Evolutionary conservation across 768 basidiomycete species (phyloP).

Genomic region (Termitomyces sp.): DNA sequence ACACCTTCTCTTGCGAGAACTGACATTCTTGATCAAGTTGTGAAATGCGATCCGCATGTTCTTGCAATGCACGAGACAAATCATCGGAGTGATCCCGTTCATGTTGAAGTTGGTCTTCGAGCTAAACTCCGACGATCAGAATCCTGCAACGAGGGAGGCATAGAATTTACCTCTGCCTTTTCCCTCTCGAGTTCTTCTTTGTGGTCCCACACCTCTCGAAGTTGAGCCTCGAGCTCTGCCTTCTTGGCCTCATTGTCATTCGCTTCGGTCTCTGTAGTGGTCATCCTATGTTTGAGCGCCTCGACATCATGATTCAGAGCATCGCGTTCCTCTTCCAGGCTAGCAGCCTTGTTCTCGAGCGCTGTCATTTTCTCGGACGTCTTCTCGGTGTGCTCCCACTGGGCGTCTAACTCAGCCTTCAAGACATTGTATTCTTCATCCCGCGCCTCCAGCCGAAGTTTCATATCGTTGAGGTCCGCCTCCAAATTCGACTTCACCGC

Average conservation of each 20-base stretch:
- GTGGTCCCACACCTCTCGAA: slow-evolving; percentile 45
- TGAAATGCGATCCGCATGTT: slow-evolving; percentile 46
- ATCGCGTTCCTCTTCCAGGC: slow-evolving; percentile 35
- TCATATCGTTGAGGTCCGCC: slow-evolving; percentile 37
- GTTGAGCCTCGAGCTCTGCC: slow-evolving; percentile 48
- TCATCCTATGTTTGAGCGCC: slow-evolving; percentile 36
- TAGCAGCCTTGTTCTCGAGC: slow-evolving; percentile 30
- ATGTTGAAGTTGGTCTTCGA: slow-evolving; percentile 47
- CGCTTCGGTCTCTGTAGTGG: slow-evolving; percentile 49
- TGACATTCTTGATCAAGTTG: slow-evolving; percentile 52
- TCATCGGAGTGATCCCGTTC: slow-evolving; percentile 47
- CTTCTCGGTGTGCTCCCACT: slow-evolving; percentile 64
- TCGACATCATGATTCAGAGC: slow-evolving; percentile 32
- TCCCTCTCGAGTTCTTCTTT: slow-evolving; percentile 55
- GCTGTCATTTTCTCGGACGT: slow-evolving; percentile 40
- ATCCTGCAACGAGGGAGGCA: background rate
- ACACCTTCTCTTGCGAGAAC: slow-evolving; percentile 45
- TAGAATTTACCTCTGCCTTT: slow-evolving; percentile 40
- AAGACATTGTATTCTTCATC: slow-evolving; percentile 44
- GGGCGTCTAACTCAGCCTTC: slow-evolving; percentile 62
- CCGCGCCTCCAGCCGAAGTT: slow-evolving; percentile 32
- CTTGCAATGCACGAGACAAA: slow-evolving; percentile 43
- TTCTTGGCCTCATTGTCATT: slow-evolving; percentile 51
- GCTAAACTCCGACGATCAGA: slow-evolving; percentile 24
- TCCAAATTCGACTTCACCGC: slow-evolving; percentile 38